phyloP scores from a whole-genome alignment of 2,329 filamentous ascomycete genomes.

The Sclerotinia sclerotiorum region DNA sequence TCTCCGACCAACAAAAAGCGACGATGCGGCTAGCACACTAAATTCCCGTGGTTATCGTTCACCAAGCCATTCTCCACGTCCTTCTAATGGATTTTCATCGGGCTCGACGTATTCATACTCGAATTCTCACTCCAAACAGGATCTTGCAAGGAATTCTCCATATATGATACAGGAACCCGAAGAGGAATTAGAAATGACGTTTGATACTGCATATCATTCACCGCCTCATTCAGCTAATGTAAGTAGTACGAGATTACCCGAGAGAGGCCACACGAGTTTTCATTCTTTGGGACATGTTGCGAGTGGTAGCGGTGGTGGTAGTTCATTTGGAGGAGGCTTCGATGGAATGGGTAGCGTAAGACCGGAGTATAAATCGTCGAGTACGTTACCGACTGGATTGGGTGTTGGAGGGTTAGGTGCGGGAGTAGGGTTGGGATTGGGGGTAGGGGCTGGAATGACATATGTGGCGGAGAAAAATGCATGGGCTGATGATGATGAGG shows the following conservation, averaged over 20 bases:
- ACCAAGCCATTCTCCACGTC: conserved; percentile 27
- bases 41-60: conserved; percentile 25
- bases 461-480: conserved; percentile 52
- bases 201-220: conserved; percentile 58
- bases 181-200: conserved; percentile 66
- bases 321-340: not conserved
- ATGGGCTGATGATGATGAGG: conserved; percentile 70
- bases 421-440: conserved; percentile 10
- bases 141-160: conserved; percentile 12
- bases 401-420: conserved; percentile 3
- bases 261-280: conserved; percentile 3
- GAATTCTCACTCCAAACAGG: conserved; percentile 16
- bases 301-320: not conserved
- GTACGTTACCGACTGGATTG: conserved; percentile 45
- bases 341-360: conserved; percentile 31
- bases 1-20: conserved; percentile 51
- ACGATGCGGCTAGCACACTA: conserved; percentile 43
- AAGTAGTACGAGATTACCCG: conserved; percentile 20
- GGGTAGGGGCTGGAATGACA: not conserved
- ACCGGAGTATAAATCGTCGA: conserved; percentile 47
- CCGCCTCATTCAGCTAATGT: conserved; percentile 29
- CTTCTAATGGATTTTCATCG: conserved; percentile 16
- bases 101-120: conserved; percentile 19
- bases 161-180: conserved; percentile 32
- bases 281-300: conserved; percentile 2